Evolutionary conservation across 2,329 filamentous ascomycete genomes (phyloP).

Genomic region (Phoma sp.): DNA sequence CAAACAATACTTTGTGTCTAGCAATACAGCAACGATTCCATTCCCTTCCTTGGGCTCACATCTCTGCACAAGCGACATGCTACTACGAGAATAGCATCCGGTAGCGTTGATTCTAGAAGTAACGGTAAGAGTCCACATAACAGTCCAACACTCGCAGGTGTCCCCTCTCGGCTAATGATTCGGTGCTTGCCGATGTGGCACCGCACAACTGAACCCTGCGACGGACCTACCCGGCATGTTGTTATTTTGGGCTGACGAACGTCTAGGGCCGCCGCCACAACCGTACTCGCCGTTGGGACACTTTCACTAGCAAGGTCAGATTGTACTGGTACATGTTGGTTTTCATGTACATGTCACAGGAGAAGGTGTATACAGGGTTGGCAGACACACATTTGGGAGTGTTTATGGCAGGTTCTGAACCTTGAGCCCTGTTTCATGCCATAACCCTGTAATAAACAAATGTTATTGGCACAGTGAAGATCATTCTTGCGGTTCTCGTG

Average conservation of each 20-base stretch:
- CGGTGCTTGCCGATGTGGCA: constrained; percentile 6
- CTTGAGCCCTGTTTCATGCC: constrained; percentile 1
- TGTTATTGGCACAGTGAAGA: not conserved
- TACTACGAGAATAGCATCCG: not conserved
- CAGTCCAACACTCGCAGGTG: not conserved
- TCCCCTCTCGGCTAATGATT: not conserved
- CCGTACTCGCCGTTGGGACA: not conserved
- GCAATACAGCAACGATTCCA: not conserved
- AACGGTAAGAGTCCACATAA: not conserved
- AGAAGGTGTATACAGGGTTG: not conserved
- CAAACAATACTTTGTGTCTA: not conserved
- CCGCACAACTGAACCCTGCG: constrained; percentile 6
- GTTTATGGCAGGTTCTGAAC: too few species aligned
- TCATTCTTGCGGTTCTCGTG: not conserved
- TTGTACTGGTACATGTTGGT: not conserved
- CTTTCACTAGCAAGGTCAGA: not conserved
- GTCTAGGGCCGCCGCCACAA: not conserved
- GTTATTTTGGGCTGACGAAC: constrained; percentile 8
- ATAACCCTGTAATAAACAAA: constrained; percentile 2
- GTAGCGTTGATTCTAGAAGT: not conserved
- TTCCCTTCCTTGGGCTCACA: not conserved
- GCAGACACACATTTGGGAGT: not conserved
- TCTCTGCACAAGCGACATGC: not conserved
- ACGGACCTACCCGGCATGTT: constrained; percentile 7
- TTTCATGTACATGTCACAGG: not conserved